Evolutionary conservation across 208 protist species (phyloP), one percentile per base, ranked within the genome.

Genomic region (Trypanosoma melophagium): DNA sequence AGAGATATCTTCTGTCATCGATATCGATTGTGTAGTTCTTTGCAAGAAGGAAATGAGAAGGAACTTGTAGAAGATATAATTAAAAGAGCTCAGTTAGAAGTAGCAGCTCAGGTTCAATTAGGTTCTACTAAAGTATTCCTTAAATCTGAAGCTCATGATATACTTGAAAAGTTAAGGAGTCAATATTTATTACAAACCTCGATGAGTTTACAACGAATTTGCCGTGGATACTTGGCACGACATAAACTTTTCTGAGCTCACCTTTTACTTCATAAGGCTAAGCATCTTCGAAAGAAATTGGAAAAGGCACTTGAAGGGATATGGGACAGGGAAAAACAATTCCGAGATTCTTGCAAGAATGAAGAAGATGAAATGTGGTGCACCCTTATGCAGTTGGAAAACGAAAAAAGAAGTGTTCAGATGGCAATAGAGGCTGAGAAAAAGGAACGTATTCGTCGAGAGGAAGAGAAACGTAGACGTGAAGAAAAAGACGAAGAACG

Each of bases 81-180:
- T 53, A 64, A 55, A 35, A 8, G 28, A 13, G 68, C 58, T 24
- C 4, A 59, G n/a, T 17, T 73, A 35, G 25, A 51, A 21, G 5
- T 60, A 14, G 44, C 56, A 14, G 14, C 56, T 22, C 28, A 60
- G 42, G 56, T 44, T 10, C 73, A 79, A 51, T 24, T 82, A 9
- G 79, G 76, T 64, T 41, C 40, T 21, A 81, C 66, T 1, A 79
- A 80, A 49, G 64, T 84, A 3, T 84, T 84, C 62, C 50, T 84
- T 9, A 84, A 79, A 53, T 0, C 61, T 2, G 76, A 81, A 42
- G 62, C 72, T 21, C 65, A 71, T 44, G n/a, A 65, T 40, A 25
- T 35, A 13, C 57, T 81, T n/a, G 73, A 81, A 59, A 14, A 24
- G 7, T n/a, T 69, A 41, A 53, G 62, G 10, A 63, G 53, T 24